phyloP scores from a whole-genome alignment of 1,139 yeast species.

The Yamadazyma songkhlaensis region DNA sequence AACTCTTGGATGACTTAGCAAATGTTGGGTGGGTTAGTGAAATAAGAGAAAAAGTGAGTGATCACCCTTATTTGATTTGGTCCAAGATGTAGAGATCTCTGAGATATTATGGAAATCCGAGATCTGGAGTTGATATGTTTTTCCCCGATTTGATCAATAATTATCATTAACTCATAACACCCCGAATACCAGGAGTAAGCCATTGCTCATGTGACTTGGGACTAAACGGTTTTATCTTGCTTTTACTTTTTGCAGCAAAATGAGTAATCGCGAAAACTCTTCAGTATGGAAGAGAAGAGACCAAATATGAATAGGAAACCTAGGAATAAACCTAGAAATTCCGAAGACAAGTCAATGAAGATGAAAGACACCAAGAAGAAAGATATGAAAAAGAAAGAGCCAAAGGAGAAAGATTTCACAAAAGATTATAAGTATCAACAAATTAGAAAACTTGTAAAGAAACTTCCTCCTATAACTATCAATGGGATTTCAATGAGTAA shows the following conservation, averaged over 20 bases:
- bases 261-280: conserved; percentile 3
- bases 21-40: too few species aligned
- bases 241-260: conserved; percentile 1
- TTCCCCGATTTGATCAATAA: too few species aligned
- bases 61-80: too few species aligned
- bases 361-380: neutral
- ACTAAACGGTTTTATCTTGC: too few species aligned
- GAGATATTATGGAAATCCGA: too few species aligned
- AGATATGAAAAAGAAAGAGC: conserved; percentile 1
- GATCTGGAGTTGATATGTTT: too few species aligned
- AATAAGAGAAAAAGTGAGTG: too few species aligned
- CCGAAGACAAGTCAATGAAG: neutral
- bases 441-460: conserved; percentile 26
- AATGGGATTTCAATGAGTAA: conserved; percentile 25
- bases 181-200: too few species aligned
- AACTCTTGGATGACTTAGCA: too few species aligned
- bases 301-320: neutral
- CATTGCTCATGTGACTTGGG: too few species aligned
- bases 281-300: neutral
- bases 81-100: too few species aligned
- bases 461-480: conserved; percentile 29
- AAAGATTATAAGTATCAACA: conserved; percentile 20
- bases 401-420: conserved; percentile 13
- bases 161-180: too few species aligned
- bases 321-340: neutral